phyloP scores from a whole-genome alignment of 2,329 filamentous ascomycete genomes.

The Phoma herbarum region DNA sequence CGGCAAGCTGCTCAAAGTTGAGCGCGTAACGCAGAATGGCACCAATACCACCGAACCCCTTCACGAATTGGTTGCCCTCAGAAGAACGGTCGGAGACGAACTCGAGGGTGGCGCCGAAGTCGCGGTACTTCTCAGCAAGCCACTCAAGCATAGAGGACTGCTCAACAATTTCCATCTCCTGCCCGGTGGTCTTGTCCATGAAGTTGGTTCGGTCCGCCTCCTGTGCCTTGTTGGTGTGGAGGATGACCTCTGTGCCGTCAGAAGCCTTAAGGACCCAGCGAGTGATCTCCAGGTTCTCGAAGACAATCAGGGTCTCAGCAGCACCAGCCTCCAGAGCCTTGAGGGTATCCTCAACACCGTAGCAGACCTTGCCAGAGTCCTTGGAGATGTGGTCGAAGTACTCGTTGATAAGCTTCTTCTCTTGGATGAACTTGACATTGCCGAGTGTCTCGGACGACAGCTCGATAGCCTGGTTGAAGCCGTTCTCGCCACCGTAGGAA shows the following conservation, averaged over 20 bases:
- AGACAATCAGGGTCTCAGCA: slow-evolving; percentile 93
- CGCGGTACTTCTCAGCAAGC: slow-evolving; percentile 98
- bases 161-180: slow-evolving; percentile 94
- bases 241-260: slow-evolving; percentile 73
- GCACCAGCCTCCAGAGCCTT: slow-evolving; percentile 97
- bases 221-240: slow-evolving; percentile 89
- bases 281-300: slow-evolving; percentile 94
- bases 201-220: slow-evolving; percentile 84
- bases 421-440: slow-evolving; percentile 99
- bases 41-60: slow-evolving; percentile 98
- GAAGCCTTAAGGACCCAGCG: slow-evolving; percentile 89
- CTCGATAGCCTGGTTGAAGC: slow-evolving; percentile 99
- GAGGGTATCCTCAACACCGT: slow-evolving; percentile 96
- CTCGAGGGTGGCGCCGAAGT: slow-evolving; percentile 94
- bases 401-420: slow-evolving; percentile 99
- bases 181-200: slow-evolving; percentile 92
- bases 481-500: slow-evolving; percentile 98
- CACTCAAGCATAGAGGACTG: slow-evolving; percentile 97
- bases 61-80: slow-evolving; percentile 99
- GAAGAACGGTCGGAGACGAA: slow-evolving; percentile 98
- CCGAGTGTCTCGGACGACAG: slow-evolving; percentile 92
- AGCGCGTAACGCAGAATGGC: slow-evolving; percentile 98
- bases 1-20: slow-evolving; percentile 98
- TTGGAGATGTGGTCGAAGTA: slow-evolving; percentile 99
- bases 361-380: slow-evolving; percentile 96